These are phyloP conservation scores for Flaveria brownii DNA, from an alignment of 129 eudicot genomes.

Conservation along the genomic window DNA sequence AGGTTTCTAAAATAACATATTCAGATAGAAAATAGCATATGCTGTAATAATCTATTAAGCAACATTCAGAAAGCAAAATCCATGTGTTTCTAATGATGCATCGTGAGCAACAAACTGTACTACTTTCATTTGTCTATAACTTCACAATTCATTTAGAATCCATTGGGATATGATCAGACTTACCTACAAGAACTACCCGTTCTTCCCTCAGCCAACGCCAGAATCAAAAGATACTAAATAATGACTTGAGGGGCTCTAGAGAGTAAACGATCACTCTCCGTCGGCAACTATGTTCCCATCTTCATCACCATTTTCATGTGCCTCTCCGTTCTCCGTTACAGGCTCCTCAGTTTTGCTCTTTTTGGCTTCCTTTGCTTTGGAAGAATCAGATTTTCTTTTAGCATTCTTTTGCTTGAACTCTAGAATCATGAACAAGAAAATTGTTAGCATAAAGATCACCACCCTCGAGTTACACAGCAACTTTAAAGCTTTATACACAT, in stretches of 20 bases:
- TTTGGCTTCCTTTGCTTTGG: conserved; percentile 67
- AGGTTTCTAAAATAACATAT: not conserved
- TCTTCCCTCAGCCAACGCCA: conserved; percentile 9
- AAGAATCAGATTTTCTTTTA: conserved; percentile 55
- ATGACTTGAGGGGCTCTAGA: not conserved
- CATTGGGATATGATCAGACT: conserved; percentile 3
- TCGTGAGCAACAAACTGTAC: conserved; percentile 12
- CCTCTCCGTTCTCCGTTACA: conserved; percentile 24
- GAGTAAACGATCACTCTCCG: conserved; percentile 24
- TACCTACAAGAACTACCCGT: conserved; percentile 17
- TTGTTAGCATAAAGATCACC: not conserved
- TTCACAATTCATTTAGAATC: not conserved
- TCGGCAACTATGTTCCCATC: conserved; percentile 8
- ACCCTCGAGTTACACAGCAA: not conserved
- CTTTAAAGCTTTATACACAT: not conserved
- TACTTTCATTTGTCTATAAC: not conserved
- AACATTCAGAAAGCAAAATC: not conserved
- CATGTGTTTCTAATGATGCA: not conserved
- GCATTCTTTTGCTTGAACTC: conserved; percentile 66
- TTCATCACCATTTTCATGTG: conserved; percentile 26
- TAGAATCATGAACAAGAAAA: conserved; percentile 29
- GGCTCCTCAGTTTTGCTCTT: conserved; percentile 62
- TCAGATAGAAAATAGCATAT: not conserved
- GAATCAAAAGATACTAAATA: conserved; percentile 9
- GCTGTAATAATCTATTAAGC: not conserved